phyloP scores from a whole-genome alignment of 73 alveolate genomes.

The Uronychia binucleata region DNA sequence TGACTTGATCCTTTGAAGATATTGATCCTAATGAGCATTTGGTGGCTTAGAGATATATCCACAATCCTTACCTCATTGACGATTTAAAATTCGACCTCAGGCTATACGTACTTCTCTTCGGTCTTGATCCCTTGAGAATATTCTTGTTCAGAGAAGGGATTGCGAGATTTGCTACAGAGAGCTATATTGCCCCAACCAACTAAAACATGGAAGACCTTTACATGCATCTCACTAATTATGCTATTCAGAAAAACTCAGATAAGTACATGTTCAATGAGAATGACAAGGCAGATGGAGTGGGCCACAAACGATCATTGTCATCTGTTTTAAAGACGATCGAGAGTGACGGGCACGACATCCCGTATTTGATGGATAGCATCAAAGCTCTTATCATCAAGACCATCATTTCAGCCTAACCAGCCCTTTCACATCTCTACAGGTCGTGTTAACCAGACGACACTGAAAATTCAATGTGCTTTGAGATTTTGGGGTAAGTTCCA shows the following conservation, averaged over 20 bases:
- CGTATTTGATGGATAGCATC: conserved; percentile 27
- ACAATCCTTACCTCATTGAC: conserved; percentile 68
- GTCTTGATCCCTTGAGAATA: conserved; percentile 82
- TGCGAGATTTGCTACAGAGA: conserved; percentile 86
- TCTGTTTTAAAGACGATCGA: conserved; percentile 27
- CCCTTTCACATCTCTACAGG: conserved; percentile 37
- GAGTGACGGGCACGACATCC: conserved; percentile 36
- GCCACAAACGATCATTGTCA: conserved; percentile 70
- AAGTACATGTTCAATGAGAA: conserved; percentile 67
- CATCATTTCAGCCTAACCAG: conserved; percentile 49
- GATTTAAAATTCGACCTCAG: conserved; percentile 76
- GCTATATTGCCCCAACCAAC: conserved; percentile 10
- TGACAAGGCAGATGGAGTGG: conserved; percentile 46
- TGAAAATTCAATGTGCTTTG: conserved; percentile 61
- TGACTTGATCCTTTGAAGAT: conserved; percentile 84
- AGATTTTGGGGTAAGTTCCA: conserved; percentile 37
- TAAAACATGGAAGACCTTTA: background rate
- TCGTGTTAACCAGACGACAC: conserved; percentile 54
- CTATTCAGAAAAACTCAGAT: conserved; percentile 51
- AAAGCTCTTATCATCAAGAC: conserved; percentile 64
- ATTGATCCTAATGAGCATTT: conserved; percentile 81
- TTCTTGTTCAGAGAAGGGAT: conserved; percentile 80
- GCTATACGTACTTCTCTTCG: conserved; percentile 70
- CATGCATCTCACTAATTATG: conserved; percentile 60
- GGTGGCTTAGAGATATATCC: conserved; percentile 68